A percentile compares a stretch with the other conserved stretches of the same genome.
Conservation (phyloP, 805 yeast species). For the Metschnikowia chrysomelidarum region DNA sequence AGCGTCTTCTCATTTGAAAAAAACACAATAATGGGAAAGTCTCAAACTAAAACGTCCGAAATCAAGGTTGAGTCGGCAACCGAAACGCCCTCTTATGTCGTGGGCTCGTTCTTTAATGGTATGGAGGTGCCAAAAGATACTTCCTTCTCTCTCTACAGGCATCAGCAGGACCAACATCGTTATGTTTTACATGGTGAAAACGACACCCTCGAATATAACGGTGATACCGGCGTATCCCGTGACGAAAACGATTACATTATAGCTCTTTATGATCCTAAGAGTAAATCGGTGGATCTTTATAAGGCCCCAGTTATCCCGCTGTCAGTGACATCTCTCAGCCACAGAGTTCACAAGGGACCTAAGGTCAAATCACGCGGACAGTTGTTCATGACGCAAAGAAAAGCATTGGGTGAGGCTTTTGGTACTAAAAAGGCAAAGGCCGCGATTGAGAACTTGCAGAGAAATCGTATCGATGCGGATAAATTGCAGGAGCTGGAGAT, state of each 20-base stretch:
- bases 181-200: conserved; percentile 75
- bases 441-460: conserved; percentile 75
- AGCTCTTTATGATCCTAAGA: conserved; percentile 74
- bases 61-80: conserved; percentile 37
- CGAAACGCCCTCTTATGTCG: conserved; percentile 49
- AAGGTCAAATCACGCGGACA: conserved; percentile 55
- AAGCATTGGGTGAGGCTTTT: conserved; percentile 88
- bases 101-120: conserved; percentile 82
- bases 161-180: conserved; percentile 37
- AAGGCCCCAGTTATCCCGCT: conserved; percentile 62
- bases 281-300: conserved; percentile 60
- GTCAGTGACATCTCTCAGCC: conserved; percentile 59
- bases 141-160: conserved; percentile 60
- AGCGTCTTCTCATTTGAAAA: too few relatives aligned
- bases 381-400: conserved; percentile 60
- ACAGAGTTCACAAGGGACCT: conserved; percentile 59
- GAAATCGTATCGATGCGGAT: conserved; percentile 84
- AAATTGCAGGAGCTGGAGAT: conserved; percentile 69
- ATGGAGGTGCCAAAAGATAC: conserved; percentile 57
- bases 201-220: conserved; percentile 70
- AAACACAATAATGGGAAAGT: conserved; percentile 24
- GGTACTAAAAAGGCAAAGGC: conserved; percentile 97
- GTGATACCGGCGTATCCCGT: conserved; percentile 35
- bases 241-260: conserved; percentile 57
- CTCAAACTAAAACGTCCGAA: conserved; percentile 39